Conservation (phyloP, 257 asterid species). For the Solanum lycopersicoides region DNA sequence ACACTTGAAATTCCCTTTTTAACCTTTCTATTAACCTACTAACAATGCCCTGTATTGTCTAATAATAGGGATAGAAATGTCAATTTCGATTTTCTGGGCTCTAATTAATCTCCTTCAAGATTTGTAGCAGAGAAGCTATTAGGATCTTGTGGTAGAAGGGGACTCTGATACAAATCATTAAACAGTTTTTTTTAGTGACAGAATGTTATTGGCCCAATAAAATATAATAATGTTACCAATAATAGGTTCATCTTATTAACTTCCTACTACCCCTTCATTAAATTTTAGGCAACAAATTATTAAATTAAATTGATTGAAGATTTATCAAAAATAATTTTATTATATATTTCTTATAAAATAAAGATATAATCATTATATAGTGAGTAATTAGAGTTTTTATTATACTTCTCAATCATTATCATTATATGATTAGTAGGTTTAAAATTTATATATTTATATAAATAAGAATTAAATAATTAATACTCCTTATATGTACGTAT, state of each 20-base stretch:
- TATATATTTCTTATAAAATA: too few relatives aligned
- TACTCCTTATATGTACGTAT: too few relatives aligned
- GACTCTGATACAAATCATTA: not conserved
- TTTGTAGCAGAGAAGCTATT: not conserved
- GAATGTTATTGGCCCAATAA: not conserved
- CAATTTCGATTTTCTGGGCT: not conserved
- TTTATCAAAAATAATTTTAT: too few relatives aligned
- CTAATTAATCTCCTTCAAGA: not conserved
- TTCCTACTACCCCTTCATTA: not conserved
- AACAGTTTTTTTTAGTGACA: not conserved
- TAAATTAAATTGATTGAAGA: accelerated
- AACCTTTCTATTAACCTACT: not conserved
- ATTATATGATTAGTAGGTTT: too few relatives aligned
- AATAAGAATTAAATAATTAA: too few relatives aligned
- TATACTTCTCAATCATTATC: too few relatives aligned
- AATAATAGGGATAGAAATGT: not conserved
- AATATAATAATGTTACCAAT: not conserved
- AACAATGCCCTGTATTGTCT: not conserved
- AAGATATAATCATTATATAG: too few relatives aligned
- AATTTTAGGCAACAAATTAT: not conserved
- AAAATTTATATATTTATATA: too few relatives aligned
- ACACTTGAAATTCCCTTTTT: not conserved
- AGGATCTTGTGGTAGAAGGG: not conserved
- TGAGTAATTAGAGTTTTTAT: too few relatives aligned
- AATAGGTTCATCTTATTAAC: not conserved